Percentiles rank a stretch among this genome's conserved stretches.
Evolutionary conservation across 768 basidiomycete genomes (phyloP).

Genomic region (Lentinula raphanica): DNA sequence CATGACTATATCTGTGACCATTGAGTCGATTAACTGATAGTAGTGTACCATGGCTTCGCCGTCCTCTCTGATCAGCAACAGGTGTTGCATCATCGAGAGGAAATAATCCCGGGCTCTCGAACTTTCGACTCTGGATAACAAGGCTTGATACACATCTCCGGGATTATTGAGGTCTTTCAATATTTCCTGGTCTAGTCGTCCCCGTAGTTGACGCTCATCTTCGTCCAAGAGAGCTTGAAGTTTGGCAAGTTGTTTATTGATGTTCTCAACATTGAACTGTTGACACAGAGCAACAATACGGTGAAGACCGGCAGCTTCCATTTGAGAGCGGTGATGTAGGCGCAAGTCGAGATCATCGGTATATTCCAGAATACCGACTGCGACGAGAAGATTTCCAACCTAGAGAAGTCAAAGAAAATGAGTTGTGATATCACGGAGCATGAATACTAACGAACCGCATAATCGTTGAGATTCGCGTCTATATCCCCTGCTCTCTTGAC

Average conservation of each 20-base stretch:
- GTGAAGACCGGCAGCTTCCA: constrained; percentile 82
- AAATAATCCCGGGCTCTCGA: constrained; percentile 81
- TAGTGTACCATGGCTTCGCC: constrained; percentile 80
- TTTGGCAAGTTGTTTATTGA: constrained; percentile 61
- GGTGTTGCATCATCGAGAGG: constrained; percentile 89
- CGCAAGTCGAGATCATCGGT: constrained; percentile 80
- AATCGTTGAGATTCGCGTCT: constrained; percentile 73
- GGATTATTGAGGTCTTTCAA: constrained; percentile 75
- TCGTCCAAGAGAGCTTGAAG: constrained; percentile 62
- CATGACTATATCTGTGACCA: constrained; percentile 87
- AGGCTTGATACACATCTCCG: constrained; percentile 81
- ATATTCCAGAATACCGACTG: constrained; percentile 59
- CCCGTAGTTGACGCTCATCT: constrained; percentile 68
- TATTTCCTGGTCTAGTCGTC: constrained; percentile 71
- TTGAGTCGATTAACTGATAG: constrained; percentile 85
- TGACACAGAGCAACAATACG: constrained; percentile 67
- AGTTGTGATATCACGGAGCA: constrained; percentile 1
- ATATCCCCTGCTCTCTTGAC: constrained; percentile 62
- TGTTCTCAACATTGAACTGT: constrained; percentile 54
- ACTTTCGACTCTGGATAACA: constrained; percentile 71
- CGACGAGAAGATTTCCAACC: constrained; percentile 68
- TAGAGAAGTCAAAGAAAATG: constrained; percentile 21
- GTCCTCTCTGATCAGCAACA: constrained; percentile 87
- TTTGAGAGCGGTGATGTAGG: constrained; percentile 80
- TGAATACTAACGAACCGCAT: constrained; percentile 49